Conservation (phyloP, 2,329 filamentous ascomycete genomes). For the Ilyonectria sp. region DNA sequence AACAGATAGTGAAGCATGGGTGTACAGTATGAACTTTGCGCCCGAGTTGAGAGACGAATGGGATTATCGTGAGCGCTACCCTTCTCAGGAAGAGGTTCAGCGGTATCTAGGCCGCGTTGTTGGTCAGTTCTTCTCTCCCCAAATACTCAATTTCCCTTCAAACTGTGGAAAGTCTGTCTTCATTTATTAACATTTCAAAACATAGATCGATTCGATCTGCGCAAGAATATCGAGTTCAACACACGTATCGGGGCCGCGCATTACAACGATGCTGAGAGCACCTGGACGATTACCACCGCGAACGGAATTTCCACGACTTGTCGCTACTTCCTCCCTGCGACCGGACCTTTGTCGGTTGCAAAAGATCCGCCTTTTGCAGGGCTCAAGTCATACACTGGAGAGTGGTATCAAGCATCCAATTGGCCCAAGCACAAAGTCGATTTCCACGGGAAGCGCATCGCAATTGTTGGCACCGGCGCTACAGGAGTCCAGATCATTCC, state of each 20-base stretch:
- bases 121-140: constrained; percentile 10
- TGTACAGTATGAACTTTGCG: constrained; percentile 29
- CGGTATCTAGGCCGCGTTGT: constrained; percentile 25
- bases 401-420: constrained; percentile 25
- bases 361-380: constrained; percentile 26
- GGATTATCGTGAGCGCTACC: constrained; percentile 24
- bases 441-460: constrained; percentile 27
- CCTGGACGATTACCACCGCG: constrained; percentile 24
- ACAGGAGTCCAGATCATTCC: constrained; percentile 32
- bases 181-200: background rate
- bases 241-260: constrained; percentile 10
- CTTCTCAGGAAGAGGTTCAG: constrained; percentile 27
- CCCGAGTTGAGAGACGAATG: constrained; percentile 10
- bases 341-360: constrained; percentile 24
- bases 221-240: constrained; percentile 19
- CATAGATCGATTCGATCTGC: constrained; percentile 16
- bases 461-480: constrained; percentile 30
- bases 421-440: constrained; percentile 22
- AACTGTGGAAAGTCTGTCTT: background rate
- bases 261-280: constrained; percentile 11
- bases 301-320: constrained; percentile 13
- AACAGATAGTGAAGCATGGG: constrained; percentile 30
- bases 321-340: constrained; percentile 30
- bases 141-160: background rate
- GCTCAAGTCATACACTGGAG: constrained; percentile 12